Evolutionary conservation across 2,329 filamentous ascomycete genomes (phyloP), one percentile per base, ranked within the genome.

Genomic region (Aspergillus quadricinctus): DNA sequence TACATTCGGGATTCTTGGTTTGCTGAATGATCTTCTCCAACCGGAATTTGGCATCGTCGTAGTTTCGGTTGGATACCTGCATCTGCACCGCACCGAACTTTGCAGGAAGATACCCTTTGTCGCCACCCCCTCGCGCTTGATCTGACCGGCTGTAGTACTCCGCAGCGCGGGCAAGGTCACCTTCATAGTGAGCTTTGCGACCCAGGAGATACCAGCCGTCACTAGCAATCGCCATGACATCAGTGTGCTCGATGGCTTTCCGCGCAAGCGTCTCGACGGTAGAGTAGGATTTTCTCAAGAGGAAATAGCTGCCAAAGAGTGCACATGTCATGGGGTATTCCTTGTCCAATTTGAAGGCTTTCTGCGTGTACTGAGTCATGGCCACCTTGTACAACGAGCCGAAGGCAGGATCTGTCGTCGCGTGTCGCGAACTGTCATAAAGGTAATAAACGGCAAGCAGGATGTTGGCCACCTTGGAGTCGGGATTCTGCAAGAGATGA

Each of bases 171-270:
- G 87, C 81, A 6, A 84, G 75, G 56, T 97, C 87, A 45, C 88
- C 88, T 56, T 86, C 83, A 63, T 91, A 90, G 70, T 99, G 94
- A 61, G 93, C 90, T 71, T 96, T 97, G 58, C 92, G 83, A 28
- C 92, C 94, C 43, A 97, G 83, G 8, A 97, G 77, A 74, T 97
- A 99, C 92, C 93, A 97, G 37, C 94, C 95, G 70, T 99, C 95
- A 75, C 93, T 96, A 25, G 93, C 93, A 72, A 97, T 91, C 3
- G 92, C 90, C 72, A 96, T 96, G 64, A 97, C 90, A 69, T 99
- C 94, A 2, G 94, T 97, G 66, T 90, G 88, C 68, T 97, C 91
- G 60, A 99, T 97, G 6, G 94, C 92, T 72, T 94, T 94, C 71
- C 92, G 89, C 7, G 93, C 90, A 19, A 99, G 81, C 21, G 87